phyloP scores from a whole-genome alignment of 306 rosid species.

The Cercis canadensis region DNA sequence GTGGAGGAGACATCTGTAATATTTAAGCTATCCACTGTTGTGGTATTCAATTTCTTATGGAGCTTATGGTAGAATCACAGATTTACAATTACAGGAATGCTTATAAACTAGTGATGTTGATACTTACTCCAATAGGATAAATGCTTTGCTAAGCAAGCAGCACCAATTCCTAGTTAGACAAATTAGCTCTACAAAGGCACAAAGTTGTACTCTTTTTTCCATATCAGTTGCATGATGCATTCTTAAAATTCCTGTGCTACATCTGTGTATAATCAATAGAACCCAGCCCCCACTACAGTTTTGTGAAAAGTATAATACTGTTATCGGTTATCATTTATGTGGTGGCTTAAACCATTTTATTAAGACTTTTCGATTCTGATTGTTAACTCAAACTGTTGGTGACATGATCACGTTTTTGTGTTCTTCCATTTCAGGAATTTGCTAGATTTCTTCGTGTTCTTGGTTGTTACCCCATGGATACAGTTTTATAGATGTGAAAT shows the following conservation, averaged over 20 bases:
- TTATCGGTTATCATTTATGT: background rate
- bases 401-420: background rate
- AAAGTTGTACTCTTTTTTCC: background rate
- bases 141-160: conserved; percentile 1
- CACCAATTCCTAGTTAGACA: background rate
- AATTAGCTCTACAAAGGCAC: background rate
- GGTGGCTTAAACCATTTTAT: conserved; percentile 5
- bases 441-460: conserved; percentile 76
- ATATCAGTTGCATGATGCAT: background rate
- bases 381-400: conserved; percentile 14
- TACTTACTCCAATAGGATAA: background rate
- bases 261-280: background rate
- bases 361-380: background rate
- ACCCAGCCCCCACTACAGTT: background rate
- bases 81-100: background rate
- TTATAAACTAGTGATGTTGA: too few relatives aligned
- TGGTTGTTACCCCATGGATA: conserved; percentile 71
- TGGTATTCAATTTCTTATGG: background rate
- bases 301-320: background rate
- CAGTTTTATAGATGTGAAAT: conserved; percentile 31
- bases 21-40: background rate
- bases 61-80: too few relatives aligned
- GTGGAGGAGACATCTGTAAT: background rate
- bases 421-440: conserved; percentile 64
- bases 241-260: conserved; percentile 10